These are phyloP conservation scores for Conidiobolus incongruus DNA, from an alignment of 371 early-diverging fungal genomes.

Conservation along the genomic window DNA sequence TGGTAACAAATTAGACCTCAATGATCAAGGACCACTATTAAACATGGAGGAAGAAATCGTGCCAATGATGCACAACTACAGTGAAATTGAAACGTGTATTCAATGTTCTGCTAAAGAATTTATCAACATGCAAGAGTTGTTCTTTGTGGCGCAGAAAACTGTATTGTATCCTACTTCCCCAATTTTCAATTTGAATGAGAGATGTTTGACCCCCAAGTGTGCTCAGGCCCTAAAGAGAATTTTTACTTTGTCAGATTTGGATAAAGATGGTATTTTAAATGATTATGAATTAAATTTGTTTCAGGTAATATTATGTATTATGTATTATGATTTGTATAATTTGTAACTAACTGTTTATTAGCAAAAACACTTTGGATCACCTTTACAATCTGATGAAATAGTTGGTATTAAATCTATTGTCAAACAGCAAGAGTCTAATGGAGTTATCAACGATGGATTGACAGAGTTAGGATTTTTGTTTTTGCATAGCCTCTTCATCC, in stretches of 20 bases:
- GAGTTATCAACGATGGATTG: conserved; percentile 62
- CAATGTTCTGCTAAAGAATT: conserved; percentile 91
- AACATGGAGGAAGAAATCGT: conserved; percentile 76
- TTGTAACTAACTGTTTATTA: conserved; percentile 8
- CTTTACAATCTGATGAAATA: conserved; percentile 78
- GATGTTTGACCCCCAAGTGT: conserved; percentile 68
- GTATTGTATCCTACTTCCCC: conserved; percentile 92
- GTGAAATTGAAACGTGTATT: conserved; percentile 95
- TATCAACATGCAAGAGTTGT: conserved; percentile 90
- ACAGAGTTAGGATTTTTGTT: conserved; percentile 78
- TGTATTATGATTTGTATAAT: background rate
- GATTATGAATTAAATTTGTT: conserved; percentile 90
- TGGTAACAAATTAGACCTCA: conserved; percentile 90
- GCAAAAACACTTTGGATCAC: conserved; percentile 84
- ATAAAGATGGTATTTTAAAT: conserved; percentile 76
- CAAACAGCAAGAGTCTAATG: conserved; percentile 58
- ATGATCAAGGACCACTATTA: conserved; percentile 59
- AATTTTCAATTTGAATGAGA: conserved; percentile 80
- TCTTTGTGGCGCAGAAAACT: conserved; percentile 95
- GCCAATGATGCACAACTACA: conserved; percentile 93
- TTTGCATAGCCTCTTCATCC: conserved; percentile 83
- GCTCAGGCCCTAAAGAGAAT: conserved; percentile 76
- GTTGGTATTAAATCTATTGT: conserved; percentile 89
- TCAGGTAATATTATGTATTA: conserved; percentile 28
- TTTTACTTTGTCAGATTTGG: conserved; percentile 79